Base-by-base conservation (phyloP, 805 yeast species). In the Hanseniaspora occidentalis region DNA sequence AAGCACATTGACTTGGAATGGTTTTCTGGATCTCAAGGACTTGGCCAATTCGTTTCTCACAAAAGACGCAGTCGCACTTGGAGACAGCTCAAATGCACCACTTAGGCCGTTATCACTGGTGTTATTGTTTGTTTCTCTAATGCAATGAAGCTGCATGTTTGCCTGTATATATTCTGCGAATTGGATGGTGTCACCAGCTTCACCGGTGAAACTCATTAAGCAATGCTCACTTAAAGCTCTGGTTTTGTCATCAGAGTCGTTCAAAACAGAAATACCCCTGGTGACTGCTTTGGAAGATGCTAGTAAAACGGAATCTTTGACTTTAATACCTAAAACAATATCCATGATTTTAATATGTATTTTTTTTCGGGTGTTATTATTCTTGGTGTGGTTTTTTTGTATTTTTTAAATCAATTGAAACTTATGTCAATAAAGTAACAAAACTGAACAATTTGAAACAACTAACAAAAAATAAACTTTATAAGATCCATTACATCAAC, bases 251-350 rank as follows among this genome's bases (percentile, higher is more conserved):
- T 85, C 96, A 37, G 71, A 68, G 39, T 74, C 77, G 54, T 84
- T 84, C 49, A 85, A 64, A 38, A 85, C 73, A 11, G 94, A 79
- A 41, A 86, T 81, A 42, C 96, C 95, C 50, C 98, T 74, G 8
- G 95, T 84, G 43, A 80, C 84, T 4, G 96, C 95, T 59, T 81
- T 84, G 9, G 96, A 86, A n/a, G 97, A 84, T 54, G 96, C 95
- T 43, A 89, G 63, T 45, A 92, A 70, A 35, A 89, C 94, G 45
- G 77, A 71, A 54, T 85, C 94, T 52, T 75, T 66, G 25, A 86
- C 81, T 54, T 73, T 79, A 51, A 89, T 79, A 43, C 97, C 97
- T 51, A 89, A 67, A 42, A 89, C 67, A 53, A 89, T 78, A 67
- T 89, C 98, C 97, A 92, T 92, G 35, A 14, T 43, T 49, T 37